Evolutionary conservation across 2,329 filamentous ascomycete species (phyloP), one percentile per base, ranked within the genome.

Genomic region (Beauveria scarabaeidicola): DNA sequence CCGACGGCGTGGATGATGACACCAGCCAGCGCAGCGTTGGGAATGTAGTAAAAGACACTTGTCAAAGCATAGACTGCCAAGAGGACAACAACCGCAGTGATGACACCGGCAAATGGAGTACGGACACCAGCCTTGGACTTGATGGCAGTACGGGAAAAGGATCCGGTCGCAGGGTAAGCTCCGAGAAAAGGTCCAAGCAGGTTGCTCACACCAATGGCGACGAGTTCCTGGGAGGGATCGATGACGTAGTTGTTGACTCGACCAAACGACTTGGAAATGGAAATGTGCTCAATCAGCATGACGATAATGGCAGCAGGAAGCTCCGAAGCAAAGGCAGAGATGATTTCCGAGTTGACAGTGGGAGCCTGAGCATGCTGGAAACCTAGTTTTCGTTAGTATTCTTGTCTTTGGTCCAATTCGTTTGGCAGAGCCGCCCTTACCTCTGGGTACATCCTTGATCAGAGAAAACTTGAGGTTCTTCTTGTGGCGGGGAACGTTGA

Each of bases 1-100:
- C 90, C 89, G 2, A 97, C 93, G 3, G 94, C 94, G 71, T 97
- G 93, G 63, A 97, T 96, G 65, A 97, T 97, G 69, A 97, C 90
- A 27, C 86, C 94, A 0, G 92, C 81, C 2, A 97, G 82, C 3
- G 86, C 81, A 5, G 92, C 85, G 62, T 81, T 89, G 0, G 93
- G 91, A 61, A 97, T 97, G 73, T 94, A 97, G 77, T 86, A 97
- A 80, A 97, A 97, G 29, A 97, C 86, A 0, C 87, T 85, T 0
- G 93, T 87, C 52, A 97, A 77, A 11, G 90, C 89, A 68, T 97
- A 97, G 63, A 96, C 90, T 40, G 94, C 92, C 9, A 97, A 77
- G 0, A 97, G 81, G 4, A 97, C 93, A 15, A 97, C 82, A 15
- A 89, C 58, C 0, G 89, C 92, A 8, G 92, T 97, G 64, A 97